phyloP scores from a whole-genome alignment of 78 protist species.

The Parvularia atlantis region DNA sequence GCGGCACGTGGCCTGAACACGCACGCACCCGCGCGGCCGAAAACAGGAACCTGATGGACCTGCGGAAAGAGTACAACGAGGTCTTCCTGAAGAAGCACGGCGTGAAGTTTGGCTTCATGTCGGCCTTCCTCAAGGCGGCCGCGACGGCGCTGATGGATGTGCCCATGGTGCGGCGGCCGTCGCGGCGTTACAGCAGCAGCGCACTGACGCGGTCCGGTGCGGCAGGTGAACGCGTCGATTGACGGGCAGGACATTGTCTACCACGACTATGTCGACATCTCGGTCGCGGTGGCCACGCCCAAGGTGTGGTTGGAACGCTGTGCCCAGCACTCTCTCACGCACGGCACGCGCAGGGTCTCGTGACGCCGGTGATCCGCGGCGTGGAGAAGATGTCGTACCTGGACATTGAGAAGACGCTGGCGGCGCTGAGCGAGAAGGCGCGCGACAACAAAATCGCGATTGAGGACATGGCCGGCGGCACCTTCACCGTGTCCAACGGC shows the following conservation, averaged over 20 bases:
- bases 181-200: no score
- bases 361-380: constrained; percentile 85
- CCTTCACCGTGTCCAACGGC: constrained; percentile 97
- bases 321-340: neutral
- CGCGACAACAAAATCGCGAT: constrained; percentile 61
- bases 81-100: constrained; percentile 86
- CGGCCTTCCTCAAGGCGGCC: constrained; percentile 85
- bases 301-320: constrained; percentile 12
- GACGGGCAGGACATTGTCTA: constrained; percentile 78
- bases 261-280: constrained; percentile 80
- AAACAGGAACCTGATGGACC: constrained; percentile 37
- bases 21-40: no score
- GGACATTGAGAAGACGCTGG: constrained; percentile 76
- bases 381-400: constrained; percentile 64
- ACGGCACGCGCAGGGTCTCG: constrained; percentile 46
- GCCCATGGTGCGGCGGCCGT: no score
- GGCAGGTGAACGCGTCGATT: constrained; percentile 24
- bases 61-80: constrained; percentile 85
- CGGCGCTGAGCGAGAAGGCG: constrained; percentile 59
- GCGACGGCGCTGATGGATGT: constrained; percentile 71
- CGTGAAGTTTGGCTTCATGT: constrained; percentile 97
- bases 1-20: no score
- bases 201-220: no score
- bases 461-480: constrained; percentile 95
- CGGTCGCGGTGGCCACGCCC: constrained; percentile 93